Conservation (phyloP, 352 stramenopile genomes). For the Phytophthora vignae region DNA sequence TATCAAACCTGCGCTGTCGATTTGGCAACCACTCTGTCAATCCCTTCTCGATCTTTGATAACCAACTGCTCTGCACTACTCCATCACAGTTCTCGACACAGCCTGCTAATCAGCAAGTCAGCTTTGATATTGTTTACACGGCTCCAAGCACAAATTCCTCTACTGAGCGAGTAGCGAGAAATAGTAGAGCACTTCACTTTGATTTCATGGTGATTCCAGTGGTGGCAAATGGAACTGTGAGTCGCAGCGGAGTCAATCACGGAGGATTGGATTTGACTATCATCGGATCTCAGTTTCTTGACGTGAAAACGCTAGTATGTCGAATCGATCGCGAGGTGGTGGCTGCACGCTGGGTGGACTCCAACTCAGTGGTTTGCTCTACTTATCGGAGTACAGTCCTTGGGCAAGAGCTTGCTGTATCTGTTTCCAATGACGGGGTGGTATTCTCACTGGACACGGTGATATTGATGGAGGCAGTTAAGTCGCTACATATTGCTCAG, state of each 20-base stretch:
- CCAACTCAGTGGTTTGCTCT: slow-evolving; percentile 25
- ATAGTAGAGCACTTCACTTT: slow-evolving; percentile 16
- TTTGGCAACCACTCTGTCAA: slow-evolving; percentile 37
- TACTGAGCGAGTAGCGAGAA: slow-evolving; percentile 13
- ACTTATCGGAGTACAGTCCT: neutral
- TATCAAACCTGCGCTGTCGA: slow-evolving; percentile 27
- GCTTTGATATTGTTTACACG: slow-evolving; percentile 33
- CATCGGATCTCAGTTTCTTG: slow-evolving; percentile 26
- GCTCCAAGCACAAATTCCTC: neutral
- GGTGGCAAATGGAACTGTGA: slow-evolving; percentile 26
- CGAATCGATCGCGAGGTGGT: slow-evolving; percentile 25
- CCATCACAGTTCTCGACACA: slow-evolving; percentile 10
- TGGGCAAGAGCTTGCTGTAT: slow-evolving; percentile 27
- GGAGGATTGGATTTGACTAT: slow-evolving; percentile 21
- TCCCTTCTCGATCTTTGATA: slow-evolving; percentile 36
- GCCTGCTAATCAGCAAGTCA: slow-evolving; percentile 4
- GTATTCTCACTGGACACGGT: slow-evolving; percentile 33
- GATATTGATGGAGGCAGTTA: slow-evolving; percentile 4
- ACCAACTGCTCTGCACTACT: slow-evolving; percentile 38
- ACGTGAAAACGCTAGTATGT: slow-evolving; percentile 19
- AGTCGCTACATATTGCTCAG: slow-evolving; percentile 18
- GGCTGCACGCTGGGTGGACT: slow-evolving; percentile 1
- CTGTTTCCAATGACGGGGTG: slow-evolving; percentile 46
- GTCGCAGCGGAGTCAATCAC: neutral
- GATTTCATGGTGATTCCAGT: slow-evolving; percentile 37